phyloP scores from a whole-genome alignment of 1,139 yeast genomes.

The Nakaseomyces uthaithaninus region DNA sequence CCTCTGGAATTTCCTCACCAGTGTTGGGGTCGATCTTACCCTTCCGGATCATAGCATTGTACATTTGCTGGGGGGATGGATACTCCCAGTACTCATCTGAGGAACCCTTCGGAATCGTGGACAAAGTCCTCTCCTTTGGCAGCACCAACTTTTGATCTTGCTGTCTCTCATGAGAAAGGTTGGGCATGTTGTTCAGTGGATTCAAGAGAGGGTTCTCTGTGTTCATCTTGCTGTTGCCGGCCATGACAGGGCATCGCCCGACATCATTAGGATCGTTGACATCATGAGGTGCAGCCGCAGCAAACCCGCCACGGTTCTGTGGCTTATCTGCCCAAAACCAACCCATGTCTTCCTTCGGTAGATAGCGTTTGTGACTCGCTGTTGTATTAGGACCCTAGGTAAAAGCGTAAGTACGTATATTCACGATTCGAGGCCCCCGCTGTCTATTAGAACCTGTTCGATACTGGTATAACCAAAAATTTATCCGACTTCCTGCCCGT shows the following conservation, averaged over 20 bases:
- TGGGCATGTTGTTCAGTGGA: constrained; percentile 89
- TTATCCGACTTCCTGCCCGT: too few relatives aligned
- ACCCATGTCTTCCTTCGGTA: constrained; percentile 44
- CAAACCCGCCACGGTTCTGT: constrained; percentile 3
- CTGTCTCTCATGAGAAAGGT: constrained; percentile 54
- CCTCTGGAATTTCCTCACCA: constrained; percentile 73
- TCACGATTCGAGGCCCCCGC: too few relatives aligned
- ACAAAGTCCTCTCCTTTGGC: constrained; percentile 75
- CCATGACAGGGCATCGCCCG: constrained; percentile 35
- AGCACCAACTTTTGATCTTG: constrained; percentile 75
- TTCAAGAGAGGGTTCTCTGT: constrained; percentile 34
- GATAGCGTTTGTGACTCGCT: background rate
- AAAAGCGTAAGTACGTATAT: too few relatives aligned
- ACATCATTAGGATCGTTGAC: constrained; percentile 20
- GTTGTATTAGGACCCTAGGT: too few relatives aligned
- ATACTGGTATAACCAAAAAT: too few relatives aligned
- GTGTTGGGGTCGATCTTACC: constrained; percentile 46
- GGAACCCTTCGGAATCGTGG: constrained; percentile 82
- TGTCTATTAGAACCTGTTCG: too few relatives aligned
- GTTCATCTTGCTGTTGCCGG: constrained; percentile 9
- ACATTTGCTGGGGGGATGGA: constrained; percentile 98
- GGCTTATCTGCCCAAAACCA: constrained; percentile 66
- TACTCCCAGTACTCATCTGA: constrained; percentile 81
- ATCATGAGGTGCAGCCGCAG: constrained; percentile 41
- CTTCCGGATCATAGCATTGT: constrained; percentile 91